phyloP scores from a whole-genome alignment of 257 asterid species.

The Ilex aquifolium region DNA sequence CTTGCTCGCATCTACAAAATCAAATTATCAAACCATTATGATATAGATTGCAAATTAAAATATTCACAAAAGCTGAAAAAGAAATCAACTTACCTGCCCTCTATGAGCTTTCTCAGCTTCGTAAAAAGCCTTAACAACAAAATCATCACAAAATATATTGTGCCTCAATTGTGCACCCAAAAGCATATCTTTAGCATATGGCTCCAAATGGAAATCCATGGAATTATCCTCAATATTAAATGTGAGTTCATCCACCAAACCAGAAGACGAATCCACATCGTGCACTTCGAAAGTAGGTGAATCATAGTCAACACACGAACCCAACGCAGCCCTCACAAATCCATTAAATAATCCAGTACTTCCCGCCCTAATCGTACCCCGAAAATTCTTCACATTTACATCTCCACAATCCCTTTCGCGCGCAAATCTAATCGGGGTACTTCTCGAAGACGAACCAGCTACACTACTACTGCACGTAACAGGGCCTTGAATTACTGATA shows the following conservation, averaged over 20 bases:
- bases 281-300: conserved; percentile 32
- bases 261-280: conserved; percentile 28
- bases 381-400: conserved; percentile 8
- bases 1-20: conserved; percentile 69
- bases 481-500: conserved; percentile 80
- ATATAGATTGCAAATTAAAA: not conserved
- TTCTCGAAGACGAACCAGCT: conserved; percentile 52
- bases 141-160: conserved; percentile 58
- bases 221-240: conserved; percentile 72
- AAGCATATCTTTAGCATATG: conserved; percentile 63
- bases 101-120: conserved; percentile 76
- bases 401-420: conserved; percentile 25
- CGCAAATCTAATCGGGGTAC: conserved; percentile 44
- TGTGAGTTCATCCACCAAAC: conserved; percentile 61
- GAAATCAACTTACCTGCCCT: conserved; percentile 58
- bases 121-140: conserved; percentile 70
- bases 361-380: conserved; percentile 38
- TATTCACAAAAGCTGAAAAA: not conserved
- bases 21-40: not conserved
- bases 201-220: conserved; percentile 36
- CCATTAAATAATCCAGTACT: conserved; percentile 57
- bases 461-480: conserved; percentile 22
- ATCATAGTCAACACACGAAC: conserved; percentile 68
- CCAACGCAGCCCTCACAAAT: conserved; percentile 63
- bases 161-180: conserved; percentile 69